These are phyloP conservation scores for Cercospora sojina DNA, from an alignment of 2,329 filamentous ascomycete species.

Conservation along the genomic window DNA sequence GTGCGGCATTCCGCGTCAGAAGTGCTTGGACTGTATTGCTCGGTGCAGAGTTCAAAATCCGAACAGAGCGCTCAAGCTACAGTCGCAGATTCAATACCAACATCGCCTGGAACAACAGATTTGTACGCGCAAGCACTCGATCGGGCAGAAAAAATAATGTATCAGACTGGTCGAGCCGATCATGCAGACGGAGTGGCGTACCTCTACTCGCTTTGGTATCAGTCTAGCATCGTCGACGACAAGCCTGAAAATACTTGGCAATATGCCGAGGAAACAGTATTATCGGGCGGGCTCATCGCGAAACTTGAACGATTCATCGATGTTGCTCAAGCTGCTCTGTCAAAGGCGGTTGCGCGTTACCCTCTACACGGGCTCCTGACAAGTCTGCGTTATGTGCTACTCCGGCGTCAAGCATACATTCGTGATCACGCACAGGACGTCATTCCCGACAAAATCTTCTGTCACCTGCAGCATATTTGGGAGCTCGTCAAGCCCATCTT, in stretches of 20 bases:
- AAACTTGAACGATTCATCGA: conserved; percentile 65
- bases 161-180: conserved; percentile 77
- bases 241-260: not conserved
- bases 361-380: conserved; percentile 47
- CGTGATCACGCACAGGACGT: not conserved
- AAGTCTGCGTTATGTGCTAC: conserved; percentile 35
- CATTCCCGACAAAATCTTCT: conserved; percentile 14
- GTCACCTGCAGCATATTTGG: conserved; percentile 72
- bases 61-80: not conserved
- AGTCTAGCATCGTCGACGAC: not conserved
- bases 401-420: conserved; percentile 26
- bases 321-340: conserved; percentile 64
- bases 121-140: not conserved
- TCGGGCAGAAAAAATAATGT: conserved; percentile 56
- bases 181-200: conserved; percentile 89
- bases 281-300: conserved; percentile 51
- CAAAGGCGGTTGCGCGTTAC: conserved; percentile 54
- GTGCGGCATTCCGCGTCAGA: conserved; percentile 61
- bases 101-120: not conserved
- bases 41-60: not conserved
- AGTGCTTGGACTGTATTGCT: conserved; percentile 40
- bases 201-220: conserved; percentile 67
- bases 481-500: conserved; percentile 70
- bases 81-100: not conserved
- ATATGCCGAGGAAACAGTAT: conserved; percentile 17